phyloP scores from a whole-genome alignment of 2,329 filamentous ascomycete genomes.

The Alternaria solani region DNA sequence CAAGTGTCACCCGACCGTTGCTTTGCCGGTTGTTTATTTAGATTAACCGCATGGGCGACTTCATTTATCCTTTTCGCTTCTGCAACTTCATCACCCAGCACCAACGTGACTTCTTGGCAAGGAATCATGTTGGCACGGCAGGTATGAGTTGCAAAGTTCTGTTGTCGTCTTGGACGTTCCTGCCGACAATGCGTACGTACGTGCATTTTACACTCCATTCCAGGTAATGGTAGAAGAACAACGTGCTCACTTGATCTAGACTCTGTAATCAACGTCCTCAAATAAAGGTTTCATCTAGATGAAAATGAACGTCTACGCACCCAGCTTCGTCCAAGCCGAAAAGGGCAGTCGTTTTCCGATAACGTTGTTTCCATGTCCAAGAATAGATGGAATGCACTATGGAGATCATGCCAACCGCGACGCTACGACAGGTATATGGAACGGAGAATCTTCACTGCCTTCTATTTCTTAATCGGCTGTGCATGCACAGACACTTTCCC shows the following conservation, averaged over 20 bases:
- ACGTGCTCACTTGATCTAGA: too few species aligned
- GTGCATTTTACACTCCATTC: too few species aligned
- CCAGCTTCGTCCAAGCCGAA: too few species aligned
- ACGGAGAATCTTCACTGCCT: background rate
- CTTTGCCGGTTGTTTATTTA: constrained; percentile 23
- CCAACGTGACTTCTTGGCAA: background rate
- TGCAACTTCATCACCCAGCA: constrained; percentile 2
- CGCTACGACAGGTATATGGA: constrained; percentile 10
- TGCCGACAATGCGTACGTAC: too few species aligned
- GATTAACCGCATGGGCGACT: constrained; percentile 19
- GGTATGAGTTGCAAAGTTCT: too few species aligned
- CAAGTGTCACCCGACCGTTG: constrained; percentile 15
- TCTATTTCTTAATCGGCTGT: background rate
- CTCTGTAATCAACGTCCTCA: too few species aligned
- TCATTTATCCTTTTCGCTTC: constrained; percentile 23
- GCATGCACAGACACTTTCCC: background rate
- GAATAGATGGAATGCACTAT: constrained; percentile 18
- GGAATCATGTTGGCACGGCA: background rate
- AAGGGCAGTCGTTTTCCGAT: background rate
- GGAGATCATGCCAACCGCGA: constrained; percentile 15
- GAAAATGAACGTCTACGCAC: background rate
- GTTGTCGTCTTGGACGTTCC: too few species aligned
- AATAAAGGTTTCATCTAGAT: background rate
- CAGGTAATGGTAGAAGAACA: too few species aligned
- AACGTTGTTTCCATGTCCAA: background rate